Evolutionary conservation across 202 grass and related monocot species (phyloP), one percentile per base, ranked within the genome.

Genomic region (Digitaria exilis): DNA sequence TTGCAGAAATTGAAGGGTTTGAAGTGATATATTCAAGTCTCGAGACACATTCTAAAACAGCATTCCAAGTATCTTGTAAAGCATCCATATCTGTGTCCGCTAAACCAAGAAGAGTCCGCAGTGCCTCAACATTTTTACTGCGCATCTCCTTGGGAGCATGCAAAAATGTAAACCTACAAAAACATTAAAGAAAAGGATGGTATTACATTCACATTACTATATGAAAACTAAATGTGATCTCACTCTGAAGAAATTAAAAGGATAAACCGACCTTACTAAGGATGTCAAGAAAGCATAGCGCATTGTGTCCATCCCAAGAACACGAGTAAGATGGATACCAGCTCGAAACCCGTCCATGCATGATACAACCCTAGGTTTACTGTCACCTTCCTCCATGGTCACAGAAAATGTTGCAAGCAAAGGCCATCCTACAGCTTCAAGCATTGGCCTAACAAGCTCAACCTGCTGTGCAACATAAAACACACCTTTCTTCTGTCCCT

Each of bases 281-380:
- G 96, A 99, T 29, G 96, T 99, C 81, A 99, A 84, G 77, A 99
- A 99, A 89, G 96, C 93, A 94, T 96, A 99, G 39, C 96, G 96
- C 96, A 99, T 96, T 44, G 96, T 99, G 59, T 99, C 93, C 93
- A 99, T 96, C 69, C 89, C 96, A 65, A 99, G 96, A 92, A 99
- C 96, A 88, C 91, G 83, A 71, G 96, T 99, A 74, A 99, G 72
- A 87, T 99, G 96, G 62, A 99, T 99, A 52, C 96, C 96, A 76
- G 96, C 93, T 79, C 85, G 92, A 80, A 96, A 99, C 75, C 96
- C 96, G 82, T 99, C 96, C 96, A 99, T 99, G 89, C 96, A 99
- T 79, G 95, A 89, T 66, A 94, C 76, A 92, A 99, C 74, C 76
- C 96, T 94, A 41, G 93, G 96, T 78, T 96, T 99, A 73, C 81